Evolutionary conservation across 768 basidiomycete species (phyloP), one percentile per base, ranked within the genome.

Genomic region (Polyporus arcularius): DNA sequence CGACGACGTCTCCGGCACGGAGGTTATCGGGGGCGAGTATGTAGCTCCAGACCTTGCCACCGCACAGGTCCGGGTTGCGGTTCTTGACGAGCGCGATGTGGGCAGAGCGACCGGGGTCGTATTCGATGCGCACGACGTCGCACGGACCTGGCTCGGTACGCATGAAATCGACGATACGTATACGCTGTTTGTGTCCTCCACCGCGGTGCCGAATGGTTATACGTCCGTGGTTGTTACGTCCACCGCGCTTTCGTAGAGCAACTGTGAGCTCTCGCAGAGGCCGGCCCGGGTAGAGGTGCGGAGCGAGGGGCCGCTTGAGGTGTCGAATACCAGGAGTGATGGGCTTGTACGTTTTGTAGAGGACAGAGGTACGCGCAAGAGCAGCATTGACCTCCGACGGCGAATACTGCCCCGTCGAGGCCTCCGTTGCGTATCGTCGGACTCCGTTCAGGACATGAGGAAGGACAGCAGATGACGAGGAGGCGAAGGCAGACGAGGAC

Each of bases 101-200:
- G 7, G 92, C 94, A 39, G 88, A 91, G 46, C 97, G 83, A 4
- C 91, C 91, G 0, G 97, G 97, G 78, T 98, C 97, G 70, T 96
- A 99, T 76, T 98, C 97, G 65, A 99, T 92, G 49, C 97, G 84
- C 4, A 96, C 83, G 47, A 98, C 94, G 66, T 96, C 92, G 69
- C 92, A 91, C 39, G 88, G 76, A 9, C 96, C 96, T 1, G 85
- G 79, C 60, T 88, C 86, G n/a, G 77, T 75, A 55, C 97, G 84
- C 73, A 79, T 76, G 69, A 96, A 98, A 74, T 99, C 97, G 55
- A 99, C 76, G 41, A 86, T 80, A 32, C 97, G 87, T 61, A 96
- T 86, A 38, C 97, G 86, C 60, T 88, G 86, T 61, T 83, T 85
- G 77, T 96, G 95, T 0, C 97, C 97, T 6, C 97, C 97, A 12